A percentile compares a stretch with the other conserved stretches of the same genome.
Evolutionary conservation across 495 filamentous ascomycete genomes (phyloP).

Genomic region (Xylaria curta): DNA sequence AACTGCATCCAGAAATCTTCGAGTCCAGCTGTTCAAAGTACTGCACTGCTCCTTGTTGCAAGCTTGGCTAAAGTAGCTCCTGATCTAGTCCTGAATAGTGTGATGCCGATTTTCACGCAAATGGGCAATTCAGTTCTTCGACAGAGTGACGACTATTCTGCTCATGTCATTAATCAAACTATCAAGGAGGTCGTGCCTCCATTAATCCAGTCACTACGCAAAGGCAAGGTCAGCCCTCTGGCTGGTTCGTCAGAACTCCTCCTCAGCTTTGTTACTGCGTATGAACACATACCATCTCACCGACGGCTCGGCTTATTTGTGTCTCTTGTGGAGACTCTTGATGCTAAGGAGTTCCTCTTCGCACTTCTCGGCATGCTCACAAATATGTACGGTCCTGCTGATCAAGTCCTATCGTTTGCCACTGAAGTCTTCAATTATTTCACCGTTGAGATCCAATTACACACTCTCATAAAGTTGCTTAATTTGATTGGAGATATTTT

Average conservation of each 20-base stretch:
- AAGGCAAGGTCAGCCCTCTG: conserved; percentile 75
- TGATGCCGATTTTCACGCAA: conserved; percentile 99
- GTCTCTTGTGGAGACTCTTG: conserved; percentile 80
- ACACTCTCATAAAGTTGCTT: conserved; percentile 73
- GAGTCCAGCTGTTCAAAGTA: conserved; percentile 89
- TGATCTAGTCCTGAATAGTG: conserved; percentile 87
- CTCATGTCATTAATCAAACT: conserved; percentile 88
- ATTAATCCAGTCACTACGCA: conserved; percentile 83
- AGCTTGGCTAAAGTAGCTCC: conserved; percentile 82
- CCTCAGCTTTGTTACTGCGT: conserved; percentile 90
- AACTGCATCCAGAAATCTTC: conserved; percentile 88
- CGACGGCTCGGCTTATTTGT: conserved; percentile 80
- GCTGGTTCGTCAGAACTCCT: conserved; percentile 84
- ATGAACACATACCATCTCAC: conserved; percentile 90
- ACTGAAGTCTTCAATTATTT: conserved; percentile 61
- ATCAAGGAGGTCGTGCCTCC: conserved; percentile 90
- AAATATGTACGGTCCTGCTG: conserved; percentile 67
- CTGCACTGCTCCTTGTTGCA: conserved; percentile 86
- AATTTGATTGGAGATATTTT: conserved; percentile 74
- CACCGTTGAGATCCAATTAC: conserved; percentile 69
- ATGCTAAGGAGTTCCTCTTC: conserved; percentile 79
- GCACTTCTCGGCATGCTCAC: conserved; percentile 73
- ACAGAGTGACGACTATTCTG: conserved; percentile 94
- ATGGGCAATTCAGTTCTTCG: conserved; percentile 88
- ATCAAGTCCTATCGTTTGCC: conserved; percentile 58